These are phyloP conservation scores for Arachnomyces sp. DNA, from an alignment of 2,329 filamentous ascomycete species.

Conservation along the genomic window DNA sequence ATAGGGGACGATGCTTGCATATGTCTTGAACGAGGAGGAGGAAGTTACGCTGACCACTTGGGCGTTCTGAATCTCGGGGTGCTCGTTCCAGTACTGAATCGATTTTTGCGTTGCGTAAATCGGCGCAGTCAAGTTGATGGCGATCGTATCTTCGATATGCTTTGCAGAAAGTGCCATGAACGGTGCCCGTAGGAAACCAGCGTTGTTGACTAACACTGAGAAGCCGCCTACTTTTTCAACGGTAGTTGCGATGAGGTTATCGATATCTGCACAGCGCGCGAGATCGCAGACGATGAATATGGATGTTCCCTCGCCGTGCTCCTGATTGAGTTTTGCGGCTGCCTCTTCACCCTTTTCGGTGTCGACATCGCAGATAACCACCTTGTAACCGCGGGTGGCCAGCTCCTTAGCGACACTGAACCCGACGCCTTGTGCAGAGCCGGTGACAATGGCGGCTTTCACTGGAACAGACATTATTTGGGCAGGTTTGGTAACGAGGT, in stretches of 20 bases:
- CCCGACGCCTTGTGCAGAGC: constrained; percentile 1
- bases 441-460: constrained; percentile 3
- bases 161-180: constrained; percentile 1
- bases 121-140: constrained; percentile 4
- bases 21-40: constrained; percentile 3
- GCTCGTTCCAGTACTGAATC: constrained; percentile 4
- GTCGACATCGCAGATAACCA: constrained; percentile 3
- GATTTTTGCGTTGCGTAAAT: constrained; percentile 1
- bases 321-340: constrained; percentile 1
- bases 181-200: constrained; percentile 3
- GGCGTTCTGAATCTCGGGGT: background rate
- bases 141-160: constrained; percentile 1
- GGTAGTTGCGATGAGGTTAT: constrained; percentile 1
- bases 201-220: constrained; percentile 4
- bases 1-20: constrained; percentile 3
- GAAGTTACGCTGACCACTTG: constrained; percentile 1
- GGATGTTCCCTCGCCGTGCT: constrained; percentile 2
- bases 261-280: background rate
- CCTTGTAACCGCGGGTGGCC: constrained; percentile 1
- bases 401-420: background rate
- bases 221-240: background rate
- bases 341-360: constrained; percentile 2
- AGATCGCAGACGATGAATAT: constrained; percentile 3
- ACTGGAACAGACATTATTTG: background rate
- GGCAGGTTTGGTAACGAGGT: background rate